These are phyloP conservation scores for Phytopythium aichiense DNA, from an alignment of 352 stramenopile species.

Conservation along the genomic window DNA sequence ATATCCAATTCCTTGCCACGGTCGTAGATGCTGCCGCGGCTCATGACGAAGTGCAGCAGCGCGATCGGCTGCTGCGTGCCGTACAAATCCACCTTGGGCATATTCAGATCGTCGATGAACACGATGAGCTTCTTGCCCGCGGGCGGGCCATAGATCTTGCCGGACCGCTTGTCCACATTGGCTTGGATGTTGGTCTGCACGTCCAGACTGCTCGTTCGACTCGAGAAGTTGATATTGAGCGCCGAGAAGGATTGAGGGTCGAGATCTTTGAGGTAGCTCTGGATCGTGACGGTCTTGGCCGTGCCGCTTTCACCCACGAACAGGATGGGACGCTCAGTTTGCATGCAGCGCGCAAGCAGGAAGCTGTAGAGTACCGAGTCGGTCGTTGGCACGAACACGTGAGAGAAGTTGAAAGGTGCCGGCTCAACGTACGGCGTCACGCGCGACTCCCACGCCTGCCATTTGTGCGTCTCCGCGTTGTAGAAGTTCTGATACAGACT, in stretches of 20 bases:
- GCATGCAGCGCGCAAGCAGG: conserved; percentile 85
- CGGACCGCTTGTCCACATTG: conserved; percentile 95
- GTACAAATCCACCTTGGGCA: conserved; percentile 95
- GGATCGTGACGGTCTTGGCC: conserved; percentile 94
- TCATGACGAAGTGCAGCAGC: conserved; percentile 93
- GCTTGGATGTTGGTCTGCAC: conserved; percentile 94
- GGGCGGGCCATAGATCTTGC: conserved; percentile 93
- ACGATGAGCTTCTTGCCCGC: conserved; percentile 93
- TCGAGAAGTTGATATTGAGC: conserved; percentile 93
- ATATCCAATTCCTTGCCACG: conserved; percentile 93
- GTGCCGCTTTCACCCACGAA: conserved; percentile 94
- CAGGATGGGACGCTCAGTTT: conserved; percentile 86
- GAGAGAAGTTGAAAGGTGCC: conserved; percentile 91
- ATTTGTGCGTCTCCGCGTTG: conserved; percentile 86
- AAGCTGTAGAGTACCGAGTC: conserved; percentile 94
- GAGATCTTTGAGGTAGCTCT: conserved; percentile 90
- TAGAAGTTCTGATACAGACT: conserved; percentile 91
- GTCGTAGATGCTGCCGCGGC: conserved; percentile 91
- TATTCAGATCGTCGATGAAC: conserved; percentile 97
- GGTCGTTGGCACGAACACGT: conserved; percentile 95
- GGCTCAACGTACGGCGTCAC: conserved; percentile 91
- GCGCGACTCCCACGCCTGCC: conserved; percentile 85
- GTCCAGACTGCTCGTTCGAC: conserved; percentile 90
- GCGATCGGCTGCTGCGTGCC: conserved; percentile 95
- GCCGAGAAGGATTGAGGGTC: conserved; percentile 59